A percentile compares a stretch with the other conserved stretches of the same genome.
Conservation (phyloP, 768 basidiomycete genomes). For the Hortiboletus campestris region DNA sequence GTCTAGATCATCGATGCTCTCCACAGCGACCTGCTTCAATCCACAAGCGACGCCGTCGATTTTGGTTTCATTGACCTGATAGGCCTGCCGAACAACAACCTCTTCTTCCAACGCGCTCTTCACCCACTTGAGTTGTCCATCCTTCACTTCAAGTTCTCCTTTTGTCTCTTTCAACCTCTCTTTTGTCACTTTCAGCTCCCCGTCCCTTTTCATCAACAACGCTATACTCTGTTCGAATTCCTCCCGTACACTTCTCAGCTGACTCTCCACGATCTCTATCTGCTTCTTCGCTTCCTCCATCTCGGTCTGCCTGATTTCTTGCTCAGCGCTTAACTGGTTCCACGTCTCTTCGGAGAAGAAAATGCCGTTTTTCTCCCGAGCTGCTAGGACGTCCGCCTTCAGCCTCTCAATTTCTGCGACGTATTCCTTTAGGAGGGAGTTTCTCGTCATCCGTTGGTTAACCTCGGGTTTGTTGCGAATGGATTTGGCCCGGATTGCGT, state of each 20-base stretch:
- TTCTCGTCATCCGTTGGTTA: conserved; percentile 92
- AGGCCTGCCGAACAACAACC: conserved; percentile 69
- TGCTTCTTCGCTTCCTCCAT: conserved; percentile 81
- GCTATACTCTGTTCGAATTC: conserved; percentile 91
- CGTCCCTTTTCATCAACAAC: conserved; percentile 69
- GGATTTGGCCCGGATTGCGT: conserved; percentile 91
- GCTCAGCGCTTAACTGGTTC: conserved; percentile 75
- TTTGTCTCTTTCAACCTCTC: conserved; percentile 54
- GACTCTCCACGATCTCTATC: conserved; percentile 78
- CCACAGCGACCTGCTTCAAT: conserved; percentile 62
- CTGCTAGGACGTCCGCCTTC: conserved; percentile 85
- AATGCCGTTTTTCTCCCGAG: conserved; percentile 94
- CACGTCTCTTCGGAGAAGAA: conserved; percentile 91
- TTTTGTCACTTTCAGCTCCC: conserved; percentile 66
- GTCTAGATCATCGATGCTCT: conserved; percentile 67
- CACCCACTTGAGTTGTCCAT: conserved; percentile 56
- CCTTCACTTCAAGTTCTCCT: conserved; percentile 49
- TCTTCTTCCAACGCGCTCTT: conserved; percentile 75
- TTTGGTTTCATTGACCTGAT: conserved; percentile 67
- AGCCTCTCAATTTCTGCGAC: conserved; percentile 90
- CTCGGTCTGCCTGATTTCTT: conserved; percentile 74
- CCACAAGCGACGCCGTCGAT: conserved; percentile 72
- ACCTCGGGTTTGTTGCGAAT: conserved; percentile 95
- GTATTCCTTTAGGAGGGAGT: conserved; percentile 90
- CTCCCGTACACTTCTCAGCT: conserved; percentile 75